Percentiles rank a stretch among this genome's conserved stretches.
Evolutionary conservation across 805 yeast species (phyloP).

Genomic region (Schwanniomyces pseudopolymorphus): DNA sequence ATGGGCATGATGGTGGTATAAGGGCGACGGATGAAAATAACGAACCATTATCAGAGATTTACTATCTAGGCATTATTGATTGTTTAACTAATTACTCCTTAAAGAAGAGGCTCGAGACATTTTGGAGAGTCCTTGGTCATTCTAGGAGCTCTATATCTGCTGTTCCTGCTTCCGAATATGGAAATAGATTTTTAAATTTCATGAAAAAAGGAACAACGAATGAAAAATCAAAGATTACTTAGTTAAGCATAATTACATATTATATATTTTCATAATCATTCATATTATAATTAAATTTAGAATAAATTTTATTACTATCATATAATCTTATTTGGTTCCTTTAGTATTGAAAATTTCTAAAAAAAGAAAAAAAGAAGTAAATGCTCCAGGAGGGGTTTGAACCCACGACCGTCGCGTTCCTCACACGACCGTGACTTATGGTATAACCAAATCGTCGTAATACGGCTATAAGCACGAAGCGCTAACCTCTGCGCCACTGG

Average conservation of each 20-base stretch:
- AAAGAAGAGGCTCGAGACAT: conserved; percentile 78
- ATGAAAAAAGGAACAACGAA: conserved; percentile 40
- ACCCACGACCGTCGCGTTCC: conserved; percentile 58
- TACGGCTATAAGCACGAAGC: conserved; percentile 54
- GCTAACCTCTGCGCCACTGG: conserved; percentile 57
- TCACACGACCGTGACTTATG: conserved; percentile 53
- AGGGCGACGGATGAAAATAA: conserved; percentile 65
- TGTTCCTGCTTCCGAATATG: conserved; percentile 87
- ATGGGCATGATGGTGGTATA: conserved; percentile 83
- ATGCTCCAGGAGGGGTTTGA: conserved; percentile 56
- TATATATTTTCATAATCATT: background rate
- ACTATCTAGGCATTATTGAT: conserved; percentile 92
- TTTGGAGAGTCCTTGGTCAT: conserved; percentile 74
- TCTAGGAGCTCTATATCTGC: conserved; percentile 76
- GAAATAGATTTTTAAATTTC: conserved; percentile 78
- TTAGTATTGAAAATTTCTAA: background rate
- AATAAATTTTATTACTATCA: background rate
- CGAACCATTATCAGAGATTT: conserved; percentile 64
- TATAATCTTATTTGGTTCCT: no score
- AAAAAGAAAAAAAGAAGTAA: conserved; percentile 29
- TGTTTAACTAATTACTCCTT: conserved; percentile 81
- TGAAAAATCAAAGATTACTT: conserved; percentile 10
- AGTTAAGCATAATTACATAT: background rate
- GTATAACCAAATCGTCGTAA: conserved; percentile 44
- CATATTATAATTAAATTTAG: background rate